Conservation (phyloP, 129 eudicot genomes). For the Cynara cardunculus region DNA sequence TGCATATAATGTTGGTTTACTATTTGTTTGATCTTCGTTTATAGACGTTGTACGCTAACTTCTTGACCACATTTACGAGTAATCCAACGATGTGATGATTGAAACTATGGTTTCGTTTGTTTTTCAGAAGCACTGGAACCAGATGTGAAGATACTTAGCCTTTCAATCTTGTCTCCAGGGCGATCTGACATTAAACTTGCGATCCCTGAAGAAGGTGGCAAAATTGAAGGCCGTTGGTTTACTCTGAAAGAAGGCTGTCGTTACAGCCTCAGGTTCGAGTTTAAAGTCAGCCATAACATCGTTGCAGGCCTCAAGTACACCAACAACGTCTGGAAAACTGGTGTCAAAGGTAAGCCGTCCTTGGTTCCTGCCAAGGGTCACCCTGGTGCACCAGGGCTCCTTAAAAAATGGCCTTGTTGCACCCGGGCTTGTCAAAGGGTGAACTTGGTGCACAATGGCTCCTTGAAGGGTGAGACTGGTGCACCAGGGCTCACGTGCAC, state of each 20-base stretch:
- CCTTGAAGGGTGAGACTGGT: no score
- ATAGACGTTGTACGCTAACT: not conserved
- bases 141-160: slow-evolving; percentile 69
- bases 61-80: not conserved
- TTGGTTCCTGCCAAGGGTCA: not conserved
- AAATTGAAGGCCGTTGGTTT: slow-evolving; percentile 65
- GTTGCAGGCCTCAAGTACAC: slow-evolving; percentile 66
- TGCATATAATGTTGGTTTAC: not conserved
- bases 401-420: not conserved
- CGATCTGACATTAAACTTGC: slow-evolving; percentile 56
- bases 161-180: slow-evolving; percentile 54
- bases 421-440: not conserved
- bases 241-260: slow-evolving; percentile 66
- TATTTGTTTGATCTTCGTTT: not conserved
- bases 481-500: not conserved
- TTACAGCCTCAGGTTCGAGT: slow-evolving; percentile 56
- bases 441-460: not conserved
- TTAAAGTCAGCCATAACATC: slow-evolving; percentile 67
- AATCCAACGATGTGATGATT: slow-evolving; percentile 9
- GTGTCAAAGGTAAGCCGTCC: slow-evolving; percentile 49
- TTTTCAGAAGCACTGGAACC: slow-evolving; percentile 57
- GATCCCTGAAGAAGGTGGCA: slow-evolving; percentile 53
- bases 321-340: slow-evolving; percentile 71
- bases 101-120: slow-evolving; percentile 2
- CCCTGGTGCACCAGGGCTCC: not conserved